These are phyloP conservation scores for Elsinoe australis DNA, from an alignment of 2,329 filamentous ascomycete species.

Conservation along the genomic window DNA sequence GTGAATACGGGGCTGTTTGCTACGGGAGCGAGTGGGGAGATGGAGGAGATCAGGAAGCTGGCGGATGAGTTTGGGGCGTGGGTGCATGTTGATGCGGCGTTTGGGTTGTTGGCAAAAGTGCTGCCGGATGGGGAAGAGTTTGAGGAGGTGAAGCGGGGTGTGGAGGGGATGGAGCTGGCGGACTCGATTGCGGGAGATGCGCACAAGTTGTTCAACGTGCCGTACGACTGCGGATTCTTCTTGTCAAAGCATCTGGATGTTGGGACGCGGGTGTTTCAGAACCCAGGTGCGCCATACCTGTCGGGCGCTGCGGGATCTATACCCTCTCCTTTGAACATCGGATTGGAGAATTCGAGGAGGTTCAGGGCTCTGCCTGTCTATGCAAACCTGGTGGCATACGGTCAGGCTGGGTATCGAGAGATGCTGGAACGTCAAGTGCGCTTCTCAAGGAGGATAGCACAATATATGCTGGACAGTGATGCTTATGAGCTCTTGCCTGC, in stretches of 20 bases:
- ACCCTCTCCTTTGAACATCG: slow-evolving; percentile 77
- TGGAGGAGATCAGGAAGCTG: slow-evolving; percentile 55
- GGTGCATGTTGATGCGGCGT: slow-evolving; percentile 88
- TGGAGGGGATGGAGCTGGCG: slow-evolving; percentile 65
- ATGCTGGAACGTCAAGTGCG: slow-evolving; percentile 67
- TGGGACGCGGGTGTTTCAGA: slow-evolving; percentile 62
- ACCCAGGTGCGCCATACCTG: slow-evolving; percentile 81
- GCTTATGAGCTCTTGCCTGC: slow-evolving; percentile 60
- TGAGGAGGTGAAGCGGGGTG: slow-evolving; percentile 43
- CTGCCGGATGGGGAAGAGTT: slow-evolving; percentile 54
- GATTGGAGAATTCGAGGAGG: slow-evolving; percentile 82
- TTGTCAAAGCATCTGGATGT: slow-evolving; percentile 58
- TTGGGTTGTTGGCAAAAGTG: slow-evolving; percentile 70
- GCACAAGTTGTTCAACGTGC: slow-evolving; percentile 92
- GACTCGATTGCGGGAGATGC: slow-evolving; percentile 82
- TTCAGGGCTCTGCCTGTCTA: slow-evolving; percentile 90
- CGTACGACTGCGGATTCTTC: slow-evolving; percentile 90
- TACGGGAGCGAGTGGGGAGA: slow-evolving; percentile 50
- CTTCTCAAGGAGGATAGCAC: slow-evolving; percentile 61
- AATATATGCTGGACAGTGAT: slow-evolving; percentile 52
- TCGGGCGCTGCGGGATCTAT: slow-evolving; percentile 43
- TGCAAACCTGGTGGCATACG: slow-evolving; percentile 67
- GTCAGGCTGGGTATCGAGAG: slow-evolving; percentile 56
- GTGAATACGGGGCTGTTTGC: slow-evolving; percentile 85
- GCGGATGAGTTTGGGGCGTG: slow-evolving; percentile 70